These are phyloP conservation scores for Naegleria gruberi DNA, from an alignment of 208 protist species.

Conservation along the genomic window DNA sequence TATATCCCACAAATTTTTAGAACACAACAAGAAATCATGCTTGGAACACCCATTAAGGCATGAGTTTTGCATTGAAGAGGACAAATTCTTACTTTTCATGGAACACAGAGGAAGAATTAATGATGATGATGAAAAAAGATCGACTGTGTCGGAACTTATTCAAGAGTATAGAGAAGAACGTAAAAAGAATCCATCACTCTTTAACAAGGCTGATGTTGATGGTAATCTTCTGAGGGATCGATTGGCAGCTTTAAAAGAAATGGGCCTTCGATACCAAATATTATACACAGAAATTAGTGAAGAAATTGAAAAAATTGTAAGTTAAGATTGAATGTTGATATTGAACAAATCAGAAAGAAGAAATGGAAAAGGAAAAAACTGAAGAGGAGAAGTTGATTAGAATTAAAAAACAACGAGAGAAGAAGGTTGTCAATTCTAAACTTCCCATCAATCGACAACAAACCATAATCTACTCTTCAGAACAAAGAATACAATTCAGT, in stretches of 20 bases:
- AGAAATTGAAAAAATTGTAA: slow-evolving; percentile 1
- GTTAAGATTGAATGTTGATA: not conserved
- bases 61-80: not conserved
- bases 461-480: not conserved
- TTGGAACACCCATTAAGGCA: not conserved
- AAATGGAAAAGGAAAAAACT: not conserved
- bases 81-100: not conserved
- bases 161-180: not conserved
- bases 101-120: not conserved
- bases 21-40: not conserved
- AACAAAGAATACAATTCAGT: not conserved
- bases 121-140: not conserved
- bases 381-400: not conserved
- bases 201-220: not conserved
- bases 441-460: not conserved
- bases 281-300: not conserved
- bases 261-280: slow-evolving; percentile 6
- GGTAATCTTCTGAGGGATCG: not conserved
- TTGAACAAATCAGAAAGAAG: not conserved
- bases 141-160: not conserved
- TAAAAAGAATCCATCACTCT: not conserved
- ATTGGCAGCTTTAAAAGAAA: not conserved
- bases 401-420: not conserved
- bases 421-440: not conserved
- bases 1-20: not conserved